Percentiles rank a stretch among this genome's conserved stretches.
Conservation (phyloP, 1,284 basidiomycete genomes). For the Bothia castanella region DNA sequence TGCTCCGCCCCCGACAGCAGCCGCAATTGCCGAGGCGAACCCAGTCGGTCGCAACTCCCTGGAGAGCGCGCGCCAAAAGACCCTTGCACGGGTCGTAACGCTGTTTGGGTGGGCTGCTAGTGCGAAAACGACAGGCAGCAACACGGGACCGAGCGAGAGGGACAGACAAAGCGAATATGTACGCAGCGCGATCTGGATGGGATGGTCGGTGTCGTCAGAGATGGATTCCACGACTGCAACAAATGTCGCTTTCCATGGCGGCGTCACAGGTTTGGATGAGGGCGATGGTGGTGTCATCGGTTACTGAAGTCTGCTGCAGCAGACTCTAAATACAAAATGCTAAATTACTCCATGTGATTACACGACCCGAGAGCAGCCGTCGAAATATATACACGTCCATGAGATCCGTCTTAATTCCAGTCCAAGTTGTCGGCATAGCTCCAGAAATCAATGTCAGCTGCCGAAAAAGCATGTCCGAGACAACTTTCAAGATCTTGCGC, state of each 20-base stretch:
- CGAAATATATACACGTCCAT: too few species aligned
- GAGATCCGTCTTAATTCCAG: neutral
- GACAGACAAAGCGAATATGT: constrained; percentile 66
- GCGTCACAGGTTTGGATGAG: neutral
- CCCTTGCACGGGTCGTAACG: constrained; percentile 12
- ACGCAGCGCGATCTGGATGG: constrained; percentile 56
- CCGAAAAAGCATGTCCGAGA: constrained; percentile 31
- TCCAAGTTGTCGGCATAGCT: constrained; percentile 40
- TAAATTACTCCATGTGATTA: constrained; percentile 19
- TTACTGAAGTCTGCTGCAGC: too few species aligned
- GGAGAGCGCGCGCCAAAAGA: constrained; percentile 43
- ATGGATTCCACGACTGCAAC: neutral
- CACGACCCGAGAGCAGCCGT: too few species aligned
- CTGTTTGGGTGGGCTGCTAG: constrained; percentile 21
- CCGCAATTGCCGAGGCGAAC: constrained; percentile 64
- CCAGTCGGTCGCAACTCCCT: constrained; percentile 57
- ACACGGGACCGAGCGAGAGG: constrained; percentile 60
- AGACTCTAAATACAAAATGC: too few species aligned
- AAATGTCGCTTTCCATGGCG: constrained; percentile 11
- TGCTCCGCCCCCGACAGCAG: constrained; percentile 60
- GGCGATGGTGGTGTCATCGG: neutral
- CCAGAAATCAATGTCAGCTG: constrained; percentile 48
- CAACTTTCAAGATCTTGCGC: constrained; percentile 38
- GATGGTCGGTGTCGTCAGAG: constrained; percentile 37
- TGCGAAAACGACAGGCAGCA: constrained; percentile 50